A percentile compares a stretch with the other conserved stretches of the same genome.
Conservation (phyloP, 2,329 filamentous ascomycete genomes). For the Aspergillus chevalieri region DNA sequence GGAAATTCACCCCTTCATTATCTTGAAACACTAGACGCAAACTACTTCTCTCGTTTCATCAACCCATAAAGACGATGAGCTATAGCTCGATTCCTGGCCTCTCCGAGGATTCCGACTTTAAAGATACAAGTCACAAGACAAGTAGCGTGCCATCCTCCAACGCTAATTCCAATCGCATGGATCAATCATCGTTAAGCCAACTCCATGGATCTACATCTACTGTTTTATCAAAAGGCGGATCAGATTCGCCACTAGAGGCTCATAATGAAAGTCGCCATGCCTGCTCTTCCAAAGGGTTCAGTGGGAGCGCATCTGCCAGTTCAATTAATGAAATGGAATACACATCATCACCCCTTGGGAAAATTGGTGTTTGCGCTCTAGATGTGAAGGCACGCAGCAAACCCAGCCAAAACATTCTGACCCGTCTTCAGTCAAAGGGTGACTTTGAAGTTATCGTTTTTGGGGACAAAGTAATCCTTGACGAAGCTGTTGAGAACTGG, state of each 20-base stretch:
- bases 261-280: conserved; percentile 31
- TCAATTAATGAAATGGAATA: conserved; percentile 63
- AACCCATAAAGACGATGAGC: no score
- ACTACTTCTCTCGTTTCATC: no score
- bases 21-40: no score
- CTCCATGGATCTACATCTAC: conserved; percentile 13
- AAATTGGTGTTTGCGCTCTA: conserved; percentile 88
- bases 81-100: no score
- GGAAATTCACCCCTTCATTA: no score
- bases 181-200: conserved; percentile 7
- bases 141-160: no score
- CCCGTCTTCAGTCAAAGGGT: conserved; percentile 77
- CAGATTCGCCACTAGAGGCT: conserved; percentile 19
- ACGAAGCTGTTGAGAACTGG: conserved; percentile 96
- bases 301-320: conserved; percentile 73
- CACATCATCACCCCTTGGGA: conserved; percentile 44
- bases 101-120: no score
- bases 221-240: conserved; percentile 9
- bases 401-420: conserved; percentile 92
- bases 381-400: conserved; percentile 96
- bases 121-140: no score
- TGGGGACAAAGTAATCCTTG: conserved; percentile 96
- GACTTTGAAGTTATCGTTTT: conserved; percentile 98
- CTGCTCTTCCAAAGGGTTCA: conserved; percentile 61
- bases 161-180: no score